Conservation (phyloP, 1,139 yeast genomes). For the Candida sp. region DNA sequence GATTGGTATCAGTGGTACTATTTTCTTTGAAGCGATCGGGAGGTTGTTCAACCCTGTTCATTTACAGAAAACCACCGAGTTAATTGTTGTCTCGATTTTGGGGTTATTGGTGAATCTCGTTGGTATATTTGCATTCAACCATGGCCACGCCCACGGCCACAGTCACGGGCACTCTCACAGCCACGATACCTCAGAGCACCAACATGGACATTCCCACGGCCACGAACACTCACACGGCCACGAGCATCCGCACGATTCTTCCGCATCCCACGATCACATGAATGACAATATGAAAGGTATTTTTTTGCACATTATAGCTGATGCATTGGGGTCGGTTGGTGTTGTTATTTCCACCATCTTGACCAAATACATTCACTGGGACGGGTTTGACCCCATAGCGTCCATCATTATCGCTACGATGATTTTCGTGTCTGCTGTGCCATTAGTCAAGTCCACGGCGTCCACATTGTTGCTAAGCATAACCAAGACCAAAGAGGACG, state of each 20-base stretch:
- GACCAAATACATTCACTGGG: conserved; percentile 59
- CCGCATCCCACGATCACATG: conserved; percentile 26
- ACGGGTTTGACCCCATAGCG: conserved; percentile 90
- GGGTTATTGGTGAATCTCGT: conserved; percentile 90
- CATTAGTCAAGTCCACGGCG: conserved; percentile 83
- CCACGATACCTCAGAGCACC: conserved; percentile 19
- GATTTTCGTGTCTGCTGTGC: conserved; percentile 82
- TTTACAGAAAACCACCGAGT: conserved; percentile 82
- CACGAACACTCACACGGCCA: conserved; percentile 28
- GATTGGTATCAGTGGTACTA: conserved; percentile 88
- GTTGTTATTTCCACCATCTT: conserved; percentile 86
- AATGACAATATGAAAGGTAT: conserved; percentile 96
- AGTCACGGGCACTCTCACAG: conserved; percentile 41
- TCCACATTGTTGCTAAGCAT: conserved; percentile 70
- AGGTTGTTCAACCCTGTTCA: conserved; percentile 78
- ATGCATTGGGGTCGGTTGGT: conserved; percentile 95
- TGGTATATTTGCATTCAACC: conserved; percentile 94
- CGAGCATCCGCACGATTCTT: conserved; percentile 16
- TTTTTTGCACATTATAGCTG: conserved; percentile 91
- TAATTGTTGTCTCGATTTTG: conserved; percentile 79
- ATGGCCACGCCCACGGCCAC: conserved; percentile 56
- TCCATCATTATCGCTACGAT: conserved; percentile 85
- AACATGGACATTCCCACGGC: conserved; percentile 18
- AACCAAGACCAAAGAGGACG: conserved; percentile 55
- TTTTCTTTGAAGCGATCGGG: conserved; percentile 84